A percentile compares a stretch with the other conserved stretches of the same genome.
Conservation (phyloP, 148 eudicot species). For the Nyssa sinensis region DNA sequence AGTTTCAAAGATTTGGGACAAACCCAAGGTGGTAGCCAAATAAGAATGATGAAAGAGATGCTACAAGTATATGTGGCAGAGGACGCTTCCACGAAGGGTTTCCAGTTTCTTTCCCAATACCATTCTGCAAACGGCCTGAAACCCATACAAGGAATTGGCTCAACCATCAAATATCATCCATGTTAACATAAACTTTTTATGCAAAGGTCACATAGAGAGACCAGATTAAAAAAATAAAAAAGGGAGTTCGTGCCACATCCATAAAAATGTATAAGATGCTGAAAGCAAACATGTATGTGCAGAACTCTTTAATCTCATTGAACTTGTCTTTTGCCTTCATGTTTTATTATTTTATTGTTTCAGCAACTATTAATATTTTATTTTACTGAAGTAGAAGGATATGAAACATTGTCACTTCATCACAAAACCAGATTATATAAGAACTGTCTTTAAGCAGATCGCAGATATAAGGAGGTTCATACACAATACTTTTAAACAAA, state of each 20-base stretch:
- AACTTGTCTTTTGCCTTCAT: not conserved
- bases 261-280: conserved; percentile 4
- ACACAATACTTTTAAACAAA: not conserved
- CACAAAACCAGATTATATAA: not conserved
- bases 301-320: not conserved
- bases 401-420: not conserved
- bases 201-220: not conserved
- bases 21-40: conserved; percentile 97
- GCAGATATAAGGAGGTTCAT: not conserved
- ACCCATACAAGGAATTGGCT: not conserved
- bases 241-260: not conserved
- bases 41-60: conserved; percentile 67
- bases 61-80: conserved; percentile 77
- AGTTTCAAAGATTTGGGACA: conserved; percentile 18
- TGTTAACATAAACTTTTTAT: not conserved
- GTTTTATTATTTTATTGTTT: not conserved
- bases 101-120: conserved; percentile 47
- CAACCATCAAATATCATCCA: not conserved
- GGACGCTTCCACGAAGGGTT: conserved; percentile 70
- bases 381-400: not conserved
- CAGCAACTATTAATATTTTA: not conserved
- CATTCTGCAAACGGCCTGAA: conserved; percentile 45
- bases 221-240: not conserved
- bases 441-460: not conserved
- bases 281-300: not conserved